Evolutionary conservation across 2,329 filamentous ascomycete species (phyloP).

Genomic region (Pestalotiopsis sp.): DNA sequence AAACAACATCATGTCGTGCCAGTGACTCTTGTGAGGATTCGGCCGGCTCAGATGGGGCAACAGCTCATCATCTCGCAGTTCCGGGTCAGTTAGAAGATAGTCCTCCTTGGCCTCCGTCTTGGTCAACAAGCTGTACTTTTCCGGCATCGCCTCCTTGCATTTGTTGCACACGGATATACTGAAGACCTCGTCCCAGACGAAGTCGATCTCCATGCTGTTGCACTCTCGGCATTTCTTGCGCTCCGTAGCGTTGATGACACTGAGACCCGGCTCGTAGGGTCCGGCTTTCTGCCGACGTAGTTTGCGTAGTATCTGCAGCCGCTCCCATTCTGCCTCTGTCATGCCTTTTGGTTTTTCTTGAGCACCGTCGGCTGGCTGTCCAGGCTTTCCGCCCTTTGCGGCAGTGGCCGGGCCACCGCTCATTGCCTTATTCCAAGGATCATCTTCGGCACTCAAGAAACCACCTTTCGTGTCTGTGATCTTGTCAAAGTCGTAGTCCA

Average conservation of each 20-base stretch:
- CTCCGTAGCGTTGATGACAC: slow-evolving; percentile 65
- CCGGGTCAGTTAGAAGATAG: slow-evolving; percentile 91
- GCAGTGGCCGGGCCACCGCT: slow-evolving; percentile 46
- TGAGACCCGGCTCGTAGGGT: slow-evolving; percentile 88
- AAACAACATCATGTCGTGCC: slow-evolving; percentile 99
- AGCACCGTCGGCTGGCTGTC: slow-evolving; percentile 33
- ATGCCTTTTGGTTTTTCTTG: slow-evolving; percentile 81
- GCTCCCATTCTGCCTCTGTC: slow-evolving; percentile 90
- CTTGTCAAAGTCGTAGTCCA: slow-evolving; percentile 96
- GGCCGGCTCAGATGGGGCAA: slow-evolving; percentile 86
- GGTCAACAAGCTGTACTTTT: slow-evolving; percentile 92
- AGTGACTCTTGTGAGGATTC: slow-evolving; percentile 93
- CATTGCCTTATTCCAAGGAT: slow-evolving; percentile 83
- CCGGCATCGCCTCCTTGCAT: slow-evolving; percentile 88
- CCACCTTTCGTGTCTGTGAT: slow-evolving; percentile 99
- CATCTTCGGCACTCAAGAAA: slow-evolving; percentile 88
- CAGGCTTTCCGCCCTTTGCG: slow-evolving; percentile 27
- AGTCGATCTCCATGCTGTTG: slow-evolving; percentile 84
- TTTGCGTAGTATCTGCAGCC: slow-evolving; percentile 73
- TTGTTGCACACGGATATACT: slow-evolving; percentile 71
- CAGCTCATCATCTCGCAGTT: slow-evolving; percentile 85
- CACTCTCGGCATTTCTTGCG: slow-evolving; percentile 85
- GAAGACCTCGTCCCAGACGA: slow-evolving; percentile 90
- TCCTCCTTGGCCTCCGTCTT: slow-evolving; percentile 97
- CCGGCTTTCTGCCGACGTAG: slow-evolving; percentile 76